Base-by-base conservation (phyloP, 192 early-diverging fungal genomes). In the Backusella liffmaniae region DNA sequence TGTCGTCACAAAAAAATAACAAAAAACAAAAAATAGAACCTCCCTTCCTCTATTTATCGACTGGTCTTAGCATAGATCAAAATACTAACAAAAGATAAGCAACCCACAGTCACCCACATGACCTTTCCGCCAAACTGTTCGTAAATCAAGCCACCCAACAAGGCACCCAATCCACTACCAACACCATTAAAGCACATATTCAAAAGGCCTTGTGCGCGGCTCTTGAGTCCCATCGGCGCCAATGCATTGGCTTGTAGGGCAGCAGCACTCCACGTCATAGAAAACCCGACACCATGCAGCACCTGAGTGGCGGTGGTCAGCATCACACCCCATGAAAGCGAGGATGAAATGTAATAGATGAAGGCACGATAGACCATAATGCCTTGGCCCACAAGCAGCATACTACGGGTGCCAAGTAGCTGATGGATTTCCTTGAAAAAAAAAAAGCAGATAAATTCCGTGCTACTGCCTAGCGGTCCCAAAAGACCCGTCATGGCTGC, bases 171-270 rank as follows among this genome's bases (percentile, higher is more conserved):
- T 8, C 77, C 77, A 44, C 73, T 37, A 16, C 77, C 77, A 26
- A 79, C 5, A 41, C 77, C 77, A 70, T 74, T 79, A 15, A 74
- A 79, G 18, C 66, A 42, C 39, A 75, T 41, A 37, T 74, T 79
- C 44, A 79, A 34, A 16, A 79, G 29, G 0, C 77, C 77, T 41
- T 79, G 77, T 1, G 77, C 32, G 3, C 65, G 67, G 16, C 36
- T 44, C 49, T 75, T 73, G 8, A 79, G 34, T 8, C 53, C 49
- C 0, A 7, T 12, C 3, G 77, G 77, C 0, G 77, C 77, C 18
- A 79, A 37, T 29, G 23, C 66, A 62, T 79, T 67, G 7, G 77
- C 77, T 23, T 79, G 77, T 53, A 79, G 30, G 16, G 73, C 77
- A 4, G 65, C 73, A 4, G 77, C 72, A 67, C 65, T 74, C 77